These are phyloP conservation scores for Alternaria solani DNA, from an alignment of 2,329 filamentous ascomycete genomes.

Conservation along the genomic window DNA sequence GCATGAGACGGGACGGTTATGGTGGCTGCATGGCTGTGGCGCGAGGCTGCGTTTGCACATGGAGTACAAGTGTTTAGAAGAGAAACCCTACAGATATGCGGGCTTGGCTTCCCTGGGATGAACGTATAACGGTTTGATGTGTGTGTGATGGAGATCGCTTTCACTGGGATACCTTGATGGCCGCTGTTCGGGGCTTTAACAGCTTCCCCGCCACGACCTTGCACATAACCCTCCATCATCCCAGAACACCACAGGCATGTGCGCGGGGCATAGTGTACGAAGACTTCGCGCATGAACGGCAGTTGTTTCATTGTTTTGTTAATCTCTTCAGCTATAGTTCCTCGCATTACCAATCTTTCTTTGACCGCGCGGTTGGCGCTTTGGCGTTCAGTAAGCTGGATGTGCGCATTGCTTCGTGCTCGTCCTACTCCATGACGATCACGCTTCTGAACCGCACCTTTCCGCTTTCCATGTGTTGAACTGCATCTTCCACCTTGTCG, in stretches of 20 bases:
- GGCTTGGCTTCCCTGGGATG: conserved; percentile 5
- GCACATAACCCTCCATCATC: conserved; percentile 4
- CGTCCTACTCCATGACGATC: conserved; percentile 55
- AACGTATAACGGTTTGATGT: not conserved
- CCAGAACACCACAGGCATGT: not conserved
- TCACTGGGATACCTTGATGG: conserved; percentile 10
- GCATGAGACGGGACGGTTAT: conserved; percentile 1
- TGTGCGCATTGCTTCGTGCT: not conserved
- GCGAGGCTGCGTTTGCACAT: conserved; percentile 13
- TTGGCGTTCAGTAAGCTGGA: not conserved
- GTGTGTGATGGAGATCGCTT: conserved; percentile 1
- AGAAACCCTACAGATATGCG: not conserved
- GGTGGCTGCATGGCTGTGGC: conserved; percentile 5
- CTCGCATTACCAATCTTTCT: not conserved
- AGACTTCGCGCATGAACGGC: conserved; percentile 9
- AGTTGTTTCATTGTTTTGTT: conserved; percentile 21
- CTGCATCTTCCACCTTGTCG: conserved; percentile 59
- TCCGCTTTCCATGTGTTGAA: conserved; percentile 59
- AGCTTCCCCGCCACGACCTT: not conserved
- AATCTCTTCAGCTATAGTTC: conserved; percentile 8
- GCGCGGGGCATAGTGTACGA: not conserved
- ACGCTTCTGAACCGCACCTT: conserved; percentile 62
- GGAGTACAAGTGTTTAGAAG: conserved; percentile 4
- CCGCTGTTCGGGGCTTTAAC: not conserved
- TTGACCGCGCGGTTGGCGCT: not conserved